Conservation (phyloP, 768 basidiomycete genomes). For the Lanmaoa rubissima region DNA sequence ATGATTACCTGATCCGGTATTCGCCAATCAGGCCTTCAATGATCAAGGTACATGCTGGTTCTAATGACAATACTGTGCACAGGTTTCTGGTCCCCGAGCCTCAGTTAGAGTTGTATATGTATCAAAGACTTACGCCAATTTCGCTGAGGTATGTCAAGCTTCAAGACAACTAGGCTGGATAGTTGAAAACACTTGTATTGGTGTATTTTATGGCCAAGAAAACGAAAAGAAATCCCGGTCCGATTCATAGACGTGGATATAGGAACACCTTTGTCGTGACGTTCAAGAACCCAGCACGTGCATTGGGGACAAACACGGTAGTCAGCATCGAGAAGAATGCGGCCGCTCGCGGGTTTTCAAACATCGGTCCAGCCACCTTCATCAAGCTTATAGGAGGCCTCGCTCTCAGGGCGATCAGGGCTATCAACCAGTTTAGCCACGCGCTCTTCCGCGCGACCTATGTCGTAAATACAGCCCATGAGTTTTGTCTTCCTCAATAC, state of each 20-base stretch:
- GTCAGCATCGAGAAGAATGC: neutral
- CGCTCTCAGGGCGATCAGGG: constrained; percentile 85
- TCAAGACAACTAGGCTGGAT: neutral
- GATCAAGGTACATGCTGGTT: neutral
- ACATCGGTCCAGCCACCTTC: constrained; percentile 91
- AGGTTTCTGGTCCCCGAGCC: neutral
- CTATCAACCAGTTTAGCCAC: constrained; percentile 90
- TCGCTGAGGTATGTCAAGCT: neutral
- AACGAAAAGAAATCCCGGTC: neutral
- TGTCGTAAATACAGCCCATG: neutral
- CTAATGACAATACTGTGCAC: neutral
- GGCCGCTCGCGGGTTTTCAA: constrained; percentile 35
- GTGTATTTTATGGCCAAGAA: neutral
- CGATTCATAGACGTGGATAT: neutral
- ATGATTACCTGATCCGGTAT: neutral
- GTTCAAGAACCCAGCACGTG: neutral
- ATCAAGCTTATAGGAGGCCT: constrained; percentile 88
- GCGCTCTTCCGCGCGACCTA: constrained; percentile 87
- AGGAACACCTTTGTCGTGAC: neutral
- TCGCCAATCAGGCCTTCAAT: neutral
- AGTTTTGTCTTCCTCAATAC: neutral
- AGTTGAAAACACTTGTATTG: neutral
- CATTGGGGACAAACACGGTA: neutral
- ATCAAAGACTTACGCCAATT: neutral
- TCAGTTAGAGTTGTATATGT: neutral